Conservation (phyloP, 108 stramenopile species). For the Discostella pseudostelligera region DNA sequence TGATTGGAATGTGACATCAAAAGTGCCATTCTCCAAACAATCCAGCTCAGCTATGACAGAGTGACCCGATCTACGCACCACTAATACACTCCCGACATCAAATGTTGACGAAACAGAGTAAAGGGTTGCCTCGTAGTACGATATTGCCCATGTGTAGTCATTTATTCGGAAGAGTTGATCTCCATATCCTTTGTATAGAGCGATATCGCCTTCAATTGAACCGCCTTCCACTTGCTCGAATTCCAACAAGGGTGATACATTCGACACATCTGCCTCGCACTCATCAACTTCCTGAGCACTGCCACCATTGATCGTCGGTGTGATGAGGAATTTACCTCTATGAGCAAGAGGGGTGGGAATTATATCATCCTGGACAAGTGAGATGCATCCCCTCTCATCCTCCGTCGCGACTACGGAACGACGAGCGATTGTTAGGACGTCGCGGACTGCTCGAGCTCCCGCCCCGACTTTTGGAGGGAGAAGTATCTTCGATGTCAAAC, state of each 20-base stretch:
- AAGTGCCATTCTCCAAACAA: constrained; percentile 47
- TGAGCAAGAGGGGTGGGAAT: constrained; percentile 19
- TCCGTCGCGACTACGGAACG: constrained; percentile 46
- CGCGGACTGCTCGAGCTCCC: not conserved
- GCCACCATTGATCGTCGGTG: constrained; percentile 21
- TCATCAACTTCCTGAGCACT: constrained; percentile 19
- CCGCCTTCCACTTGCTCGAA: constrained; percentile 15
- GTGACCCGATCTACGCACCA: constrained; percentile 47
- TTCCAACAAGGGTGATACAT: constrained; percentile 18
- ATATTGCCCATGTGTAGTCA: constrained; percentile 56
- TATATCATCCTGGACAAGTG: constrained; percentile 35
- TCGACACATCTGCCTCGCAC: constrained; percentile 9
- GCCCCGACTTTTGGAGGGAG: constrained; percentile 1
- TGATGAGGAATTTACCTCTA: constrained; percentile 18
- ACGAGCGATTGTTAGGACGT: constrained; percentile 17
- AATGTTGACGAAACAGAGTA: constrained; percentile 30
- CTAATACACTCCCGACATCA: constrained; percentile 47
- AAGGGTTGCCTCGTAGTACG: constrained; percentile 65
- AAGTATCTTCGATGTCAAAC: constrained; percentile 2
- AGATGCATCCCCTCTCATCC: constrained; percentile 2
- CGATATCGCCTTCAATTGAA: not conserved
- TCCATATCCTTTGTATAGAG: constrained; percentile 48
- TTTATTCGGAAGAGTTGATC: constrained; percentile 54
- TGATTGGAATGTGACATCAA: constrained; percentile 47
- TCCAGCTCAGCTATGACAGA: constrained; percentile 64